Evolutionary conservation across 495 filamentous ascomycete genomes (phyloP).

Genomic region (Apiosordaria backusii): DNA sequence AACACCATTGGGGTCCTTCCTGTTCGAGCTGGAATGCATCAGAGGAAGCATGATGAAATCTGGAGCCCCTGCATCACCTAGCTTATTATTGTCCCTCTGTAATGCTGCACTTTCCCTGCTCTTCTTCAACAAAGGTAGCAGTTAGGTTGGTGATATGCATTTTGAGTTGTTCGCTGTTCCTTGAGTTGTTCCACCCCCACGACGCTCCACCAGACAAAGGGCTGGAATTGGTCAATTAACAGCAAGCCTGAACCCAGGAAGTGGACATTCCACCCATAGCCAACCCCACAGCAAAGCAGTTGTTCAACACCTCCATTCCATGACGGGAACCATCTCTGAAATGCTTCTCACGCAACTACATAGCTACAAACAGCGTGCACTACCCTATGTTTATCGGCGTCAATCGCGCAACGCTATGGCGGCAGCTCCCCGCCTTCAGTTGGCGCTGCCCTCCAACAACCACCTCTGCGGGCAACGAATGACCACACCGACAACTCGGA

Average conservation of each 20-base stretch:
- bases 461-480: neutral
- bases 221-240: slow-evolving; percentile 25
- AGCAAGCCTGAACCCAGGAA: neutral
- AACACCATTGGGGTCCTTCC: neutral
- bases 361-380: neutral
- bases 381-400: neutral
- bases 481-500: neutral
- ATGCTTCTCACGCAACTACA: too few species aligned
- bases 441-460: too few species aligned
- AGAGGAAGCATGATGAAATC: neutral
- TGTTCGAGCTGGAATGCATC: neutral
- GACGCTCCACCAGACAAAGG: slow-evolving; percentile 3
- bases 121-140: neutral
- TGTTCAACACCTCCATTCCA: neutral
- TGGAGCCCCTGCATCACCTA: neutral
- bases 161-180: neutral
- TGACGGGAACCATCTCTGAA: neutral
- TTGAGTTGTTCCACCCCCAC: slow-evolving; percentile 4
- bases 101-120: neutral
- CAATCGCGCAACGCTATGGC: neutral
- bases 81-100: neutral
- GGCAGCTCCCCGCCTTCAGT: neutral
- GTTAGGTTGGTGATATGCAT: neutral
- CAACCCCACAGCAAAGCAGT: neutral
- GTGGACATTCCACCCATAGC: neutral